phyloP scores from a whole-genome alignment of 208 protist genomes.

The Acanthamoeba castellanii region DNA sequence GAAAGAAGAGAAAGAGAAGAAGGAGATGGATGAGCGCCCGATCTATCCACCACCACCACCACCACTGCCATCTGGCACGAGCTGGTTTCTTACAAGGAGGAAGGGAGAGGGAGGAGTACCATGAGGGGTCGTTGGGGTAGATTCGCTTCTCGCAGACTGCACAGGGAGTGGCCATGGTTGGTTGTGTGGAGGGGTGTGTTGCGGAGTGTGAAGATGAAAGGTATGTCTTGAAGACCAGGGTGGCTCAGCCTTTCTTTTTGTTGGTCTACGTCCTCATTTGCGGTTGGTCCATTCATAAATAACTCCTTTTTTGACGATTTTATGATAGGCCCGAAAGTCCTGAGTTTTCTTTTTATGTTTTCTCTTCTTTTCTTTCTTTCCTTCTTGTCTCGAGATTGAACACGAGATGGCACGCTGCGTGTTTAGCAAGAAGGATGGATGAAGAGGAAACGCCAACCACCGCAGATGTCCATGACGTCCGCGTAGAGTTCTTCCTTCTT shows the following conservation, averaged over 20 bases:
- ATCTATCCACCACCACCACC: background rate
- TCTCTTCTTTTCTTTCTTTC: background rate
- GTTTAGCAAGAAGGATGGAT: background rate
- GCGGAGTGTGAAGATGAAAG: background rate
- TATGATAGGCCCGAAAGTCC: background rate
- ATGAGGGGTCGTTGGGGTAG: slow-evolving; percentile 45
- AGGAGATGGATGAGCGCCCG: background rate
- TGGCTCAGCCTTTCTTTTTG: too few relatives aligned
- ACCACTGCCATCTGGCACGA: background rate
- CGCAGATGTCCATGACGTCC: background rate
- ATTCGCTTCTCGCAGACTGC: slow-evolving; percentile 54
- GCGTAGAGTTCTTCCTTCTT: background rate
- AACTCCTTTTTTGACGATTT: too few relatives aligned
- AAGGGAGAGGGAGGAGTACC: background rate
- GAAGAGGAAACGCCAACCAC: slow-evolving; percentile 52
- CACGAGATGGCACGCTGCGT: too few relatives aligned
- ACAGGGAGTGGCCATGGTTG: slow-evolving; percentile 37
- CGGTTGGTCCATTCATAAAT: too few relatives aligned
- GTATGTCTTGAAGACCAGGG: too few relatives aligned
- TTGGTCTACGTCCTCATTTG: too few relatives aligned
- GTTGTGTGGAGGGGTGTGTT: background rate
- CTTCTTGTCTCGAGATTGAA: background rate
- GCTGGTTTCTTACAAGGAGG: background rate
- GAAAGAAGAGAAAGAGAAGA: too few relatives aligned
- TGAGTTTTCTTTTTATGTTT: background rate